Percentiles rank a stretch among this genome's conserved stretches.
Conservation (phyloP, 2,329 filamentous ascomycete genomes). For the Emmonsiellopsis sp. region DNA sequence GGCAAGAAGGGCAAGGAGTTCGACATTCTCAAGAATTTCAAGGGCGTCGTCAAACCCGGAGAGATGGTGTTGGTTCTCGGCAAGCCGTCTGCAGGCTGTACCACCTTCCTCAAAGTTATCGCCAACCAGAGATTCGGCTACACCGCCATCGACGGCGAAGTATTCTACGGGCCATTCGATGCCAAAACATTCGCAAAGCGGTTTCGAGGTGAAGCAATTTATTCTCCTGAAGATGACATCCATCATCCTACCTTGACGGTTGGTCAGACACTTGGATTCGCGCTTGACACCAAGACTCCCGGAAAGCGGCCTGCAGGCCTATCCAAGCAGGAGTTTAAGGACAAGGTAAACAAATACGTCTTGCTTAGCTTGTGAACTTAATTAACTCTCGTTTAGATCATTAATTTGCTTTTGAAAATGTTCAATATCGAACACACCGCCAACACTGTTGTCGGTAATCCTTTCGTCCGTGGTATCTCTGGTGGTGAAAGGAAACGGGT, state of each 20-base stretch:
- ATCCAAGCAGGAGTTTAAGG: slow-evolving; percentile 64
- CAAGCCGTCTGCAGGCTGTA: slow-evolving; percentile 63
- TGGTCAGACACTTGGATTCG: slow-evolving; percentile 77
- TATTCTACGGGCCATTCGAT: slow-evolving; percentile 66
- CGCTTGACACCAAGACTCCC: slow-evolving; percentile 77
- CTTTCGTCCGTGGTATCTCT: slow-evolving; percentile 69
- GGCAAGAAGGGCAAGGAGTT: slow-evolving; percentile 61
- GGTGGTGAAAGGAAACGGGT: slow-evolving; percentile 74
- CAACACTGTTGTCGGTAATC: slow-evolving; percentile 75
- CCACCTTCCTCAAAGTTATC: slow-evolving; percentile 76
- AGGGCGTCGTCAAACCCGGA: slow-evolving; percentile 60
- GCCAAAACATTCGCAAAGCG: slow-evolving; percentile 59
- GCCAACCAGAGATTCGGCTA: slow-evolving; percentile 74
- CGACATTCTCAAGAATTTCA: slow-evolving; percentile 60
- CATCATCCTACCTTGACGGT: slow-evolving; percentile 81
- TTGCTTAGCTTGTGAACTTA: background rate
- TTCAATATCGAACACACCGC: slow-evolving; percentile 88
- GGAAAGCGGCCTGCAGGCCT: slow-evolving; percentile 66
- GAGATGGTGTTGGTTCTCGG: slow-evolving; percentile 85
- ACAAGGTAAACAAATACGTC: slow-evolving; percentile 33
- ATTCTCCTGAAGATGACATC: slow-evolving; percentile 79
- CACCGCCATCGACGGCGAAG: slow-evolving; percentile 58
- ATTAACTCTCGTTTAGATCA: slow-evolving; percentile 41
- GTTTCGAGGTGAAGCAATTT: slow-evolving; percentile 75
- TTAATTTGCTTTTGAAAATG: slow-evolving; percentile 72